Conservation (phyloP, 1,284 basidiomycete genomes). For the Naganishia albida region DNA sequence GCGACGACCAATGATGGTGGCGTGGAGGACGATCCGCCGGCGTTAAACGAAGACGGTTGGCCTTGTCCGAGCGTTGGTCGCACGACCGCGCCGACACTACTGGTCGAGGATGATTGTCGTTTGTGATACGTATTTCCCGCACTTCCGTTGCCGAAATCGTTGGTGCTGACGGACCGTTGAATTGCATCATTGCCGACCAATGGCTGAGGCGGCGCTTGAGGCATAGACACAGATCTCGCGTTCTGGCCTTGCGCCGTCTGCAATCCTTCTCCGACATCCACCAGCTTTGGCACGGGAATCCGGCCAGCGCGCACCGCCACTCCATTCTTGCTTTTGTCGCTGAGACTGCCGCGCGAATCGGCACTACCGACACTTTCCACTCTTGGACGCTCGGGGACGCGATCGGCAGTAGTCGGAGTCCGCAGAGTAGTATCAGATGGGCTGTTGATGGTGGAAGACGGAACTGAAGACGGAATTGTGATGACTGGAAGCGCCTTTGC, state of each 20-base stretch:
- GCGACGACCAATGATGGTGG: conserved; percentile 46
- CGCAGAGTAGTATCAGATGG: conserved; percentile 3
- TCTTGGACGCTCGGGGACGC: conserved; percentile 10
- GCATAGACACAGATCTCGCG: conserved; percentile 6
- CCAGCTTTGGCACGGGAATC: conserved; percentile 25
- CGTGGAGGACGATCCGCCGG: conserved; percentile 45
- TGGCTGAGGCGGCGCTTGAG: background rate
- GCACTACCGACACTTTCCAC: conserved; percentile 28
- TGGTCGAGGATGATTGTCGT: conserved; percentile 36
- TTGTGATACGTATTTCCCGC: conserved; percentile 27
- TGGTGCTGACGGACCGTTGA: background rate
- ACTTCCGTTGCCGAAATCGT: conserved; percentile 1
- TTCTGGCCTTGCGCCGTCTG: conserved; percentile 6
- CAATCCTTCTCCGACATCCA: conserved; percentile 8
- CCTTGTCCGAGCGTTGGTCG: conserved; percentile 31
- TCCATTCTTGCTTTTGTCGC: background rate
- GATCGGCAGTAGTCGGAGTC: conserved; percentile 16
- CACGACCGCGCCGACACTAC: conserved; percentile 35
- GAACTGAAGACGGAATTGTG: background rate
- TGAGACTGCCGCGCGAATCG: conserved; percentile 20
- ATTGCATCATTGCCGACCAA: background rate
- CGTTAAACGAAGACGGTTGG: conserved; percentile 13
- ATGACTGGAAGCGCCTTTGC: background rate
- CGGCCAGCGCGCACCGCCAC: conserved; percentile 11
- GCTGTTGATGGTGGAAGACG: background rate